phyloP scores from a whole-genome alignment of 2,329 filamentous ascomycete genomes.

The Cryphonectria japonica region DNA sequence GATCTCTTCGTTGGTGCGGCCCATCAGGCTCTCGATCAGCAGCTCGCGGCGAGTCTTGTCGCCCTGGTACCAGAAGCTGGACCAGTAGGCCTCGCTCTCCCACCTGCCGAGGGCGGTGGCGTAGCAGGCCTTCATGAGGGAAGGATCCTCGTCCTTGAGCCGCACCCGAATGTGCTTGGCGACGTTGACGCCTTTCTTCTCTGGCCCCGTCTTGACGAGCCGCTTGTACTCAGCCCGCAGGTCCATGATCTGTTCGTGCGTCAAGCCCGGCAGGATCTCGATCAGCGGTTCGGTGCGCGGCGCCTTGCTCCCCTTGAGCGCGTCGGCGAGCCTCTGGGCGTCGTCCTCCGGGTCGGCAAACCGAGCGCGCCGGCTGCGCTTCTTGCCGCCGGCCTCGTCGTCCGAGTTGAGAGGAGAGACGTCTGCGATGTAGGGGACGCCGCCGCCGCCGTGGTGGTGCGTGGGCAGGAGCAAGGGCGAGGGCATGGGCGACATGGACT shows the following conservation, averaged over 20 bases:
- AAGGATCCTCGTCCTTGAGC: conserved; percentile 73
- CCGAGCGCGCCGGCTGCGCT: conserved; percentile 63
- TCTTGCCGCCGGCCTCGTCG: conserved; percentile 49
- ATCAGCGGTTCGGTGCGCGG: conserved; percentile 74
- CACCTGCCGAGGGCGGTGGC: conserved; percentile 85
- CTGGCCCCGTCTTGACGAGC: conserved; percentile 76
- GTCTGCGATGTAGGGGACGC: conserved; percentile 48
- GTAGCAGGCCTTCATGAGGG: conserved; percentile 90
- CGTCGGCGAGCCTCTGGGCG: conserved; percentile 74
- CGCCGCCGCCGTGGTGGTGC: conserved; percentile 52
- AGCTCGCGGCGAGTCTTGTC: conserved; percentile 84
- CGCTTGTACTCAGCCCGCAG: conserved; percentile 90
- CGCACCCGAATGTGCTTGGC: conserved; percentile 81
- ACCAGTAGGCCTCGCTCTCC: conserved; percentile 96
- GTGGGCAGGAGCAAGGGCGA: conserved; percentile 69
- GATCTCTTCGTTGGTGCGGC: conserved; percentile 86
- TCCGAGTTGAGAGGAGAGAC: conserved; percentile 59
- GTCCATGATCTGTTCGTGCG: conserved; percentile 85
- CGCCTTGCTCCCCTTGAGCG: conserved; percentile 68
- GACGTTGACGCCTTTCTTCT: conserved; percentile 79
- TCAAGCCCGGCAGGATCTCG: conserved; percentile 81
- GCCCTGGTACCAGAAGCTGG: conserved; percentile 95
- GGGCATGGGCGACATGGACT: conserved; percentile 93
- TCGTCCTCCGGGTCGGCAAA: conserved; percentile 86
- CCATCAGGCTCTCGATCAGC: conserved; percentile 91